Evolutionary conservation across 257 asterid species (phyloP).

Genomic region (Rhazya stricta): DNA sequence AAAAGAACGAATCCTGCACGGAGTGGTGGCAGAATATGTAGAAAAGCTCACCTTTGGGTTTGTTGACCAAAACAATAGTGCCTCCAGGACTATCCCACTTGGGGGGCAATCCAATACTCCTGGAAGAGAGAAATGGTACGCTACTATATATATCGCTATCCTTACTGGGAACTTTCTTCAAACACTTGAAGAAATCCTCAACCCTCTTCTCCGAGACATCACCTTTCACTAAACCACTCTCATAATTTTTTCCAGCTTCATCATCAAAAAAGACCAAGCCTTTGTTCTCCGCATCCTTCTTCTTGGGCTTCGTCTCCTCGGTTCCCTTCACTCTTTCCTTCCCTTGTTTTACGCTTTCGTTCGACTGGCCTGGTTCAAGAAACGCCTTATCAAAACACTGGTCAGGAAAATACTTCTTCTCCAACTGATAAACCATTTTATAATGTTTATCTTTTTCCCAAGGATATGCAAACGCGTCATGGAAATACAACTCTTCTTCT

Average conservation of each 20-base stretch:
- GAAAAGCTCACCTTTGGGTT: conserved; percentile 68
- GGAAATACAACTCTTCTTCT: conserved; percentile 83
- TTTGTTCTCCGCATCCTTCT: conserved; percentile 27
- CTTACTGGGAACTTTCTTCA: conserved; percentile 79
- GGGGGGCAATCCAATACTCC: conserved; percentile 83
- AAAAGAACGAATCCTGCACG: not conserved
- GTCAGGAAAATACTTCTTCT: conserved; percentile 91
- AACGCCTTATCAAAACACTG: conserved; percentile 95
- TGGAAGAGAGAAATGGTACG: conserved; percentile 70
- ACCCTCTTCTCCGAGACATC: conserved; percentile 85
- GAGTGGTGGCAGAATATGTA: not conserved
- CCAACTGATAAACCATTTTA: conserved; percentile 89
- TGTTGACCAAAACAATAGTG: conserved; percentile 81
- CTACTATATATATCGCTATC: conserved; percentile 24
- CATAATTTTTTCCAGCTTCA: conserved; percentile 5
- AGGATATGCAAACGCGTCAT: conserved; percentile 83
- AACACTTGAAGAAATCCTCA: conserved; percentile 89
- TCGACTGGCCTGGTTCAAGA: conserved; percentile 63
- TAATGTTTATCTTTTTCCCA: conserved; percentile 98
- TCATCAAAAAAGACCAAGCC: conserved; percentile 73
- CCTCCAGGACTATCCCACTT: conserved; percentile 90
- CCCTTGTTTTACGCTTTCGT: conserved; percentile 26
- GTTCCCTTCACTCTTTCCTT: conserved; percentile 20
- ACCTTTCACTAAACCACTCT: conserved; percentile 30
- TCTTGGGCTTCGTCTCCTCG: conserved; percentile 6